Conservation (phyloP, 2,329 filamentous ascomycete genomes). For the Hypoxylon sp. region DNA sequence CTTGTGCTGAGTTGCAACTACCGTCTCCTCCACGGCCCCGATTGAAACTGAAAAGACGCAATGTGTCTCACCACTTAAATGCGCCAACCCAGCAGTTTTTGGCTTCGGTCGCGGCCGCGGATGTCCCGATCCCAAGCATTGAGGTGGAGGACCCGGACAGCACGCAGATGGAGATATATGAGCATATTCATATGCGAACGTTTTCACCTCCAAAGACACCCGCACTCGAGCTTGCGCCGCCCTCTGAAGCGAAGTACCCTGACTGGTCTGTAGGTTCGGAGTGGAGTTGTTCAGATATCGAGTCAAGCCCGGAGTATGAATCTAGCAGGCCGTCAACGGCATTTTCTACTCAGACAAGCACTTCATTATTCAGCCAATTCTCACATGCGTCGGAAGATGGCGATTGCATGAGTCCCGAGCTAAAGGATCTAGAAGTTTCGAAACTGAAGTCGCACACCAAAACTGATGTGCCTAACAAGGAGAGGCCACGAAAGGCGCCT, state of each 20-base stretch:
- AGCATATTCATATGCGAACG: conserved; percentile 56
- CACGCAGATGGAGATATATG: conserved; percentile 47
- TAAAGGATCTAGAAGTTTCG: conserved; percentile 54
- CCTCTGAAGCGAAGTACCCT: conserved; percentile 64
- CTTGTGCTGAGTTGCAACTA: conserved; percentile 55
- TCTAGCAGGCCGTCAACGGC: conserved; percentile 72
- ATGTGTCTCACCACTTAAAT: conserved; percentile 63
- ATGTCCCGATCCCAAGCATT: conserved; percentile 74
- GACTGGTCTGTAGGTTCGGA: conserved; percentile 71
- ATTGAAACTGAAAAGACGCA: conserved; percentile 68
- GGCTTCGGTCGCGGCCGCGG: conserved; percentile 74
- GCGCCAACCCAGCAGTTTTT: conserved; percentile 75
- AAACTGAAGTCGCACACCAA: conserved; percentile 33
- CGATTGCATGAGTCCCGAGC: conserved; percentile 66
- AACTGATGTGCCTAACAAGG: conserved; percentile 25
- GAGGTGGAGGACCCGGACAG: conserved; percentile 62
- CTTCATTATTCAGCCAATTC: conserved; percentile 68
- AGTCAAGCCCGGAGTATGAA: conserved; percentile 71
- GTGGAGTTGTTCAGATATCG: conserved; percentile 64
- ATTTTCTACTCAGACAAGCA: conserved; percentile 70
- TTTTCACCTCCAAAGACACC: conserved; percentile 73
- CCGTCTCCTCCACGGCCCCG: conserved; percentile 65
- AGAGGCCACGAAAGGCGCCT: conserved; percentile 63
- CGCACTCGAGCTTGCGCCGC: conserved; percentile 60
- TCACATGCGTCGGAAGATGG: conserved; percentile 70